Percentiles rank a stretch among this genome's conserved stretches.
phyloP scores from a whole-genome alignment of 129 eudicot genomes.

The Cynara cardunculus region DNA sequence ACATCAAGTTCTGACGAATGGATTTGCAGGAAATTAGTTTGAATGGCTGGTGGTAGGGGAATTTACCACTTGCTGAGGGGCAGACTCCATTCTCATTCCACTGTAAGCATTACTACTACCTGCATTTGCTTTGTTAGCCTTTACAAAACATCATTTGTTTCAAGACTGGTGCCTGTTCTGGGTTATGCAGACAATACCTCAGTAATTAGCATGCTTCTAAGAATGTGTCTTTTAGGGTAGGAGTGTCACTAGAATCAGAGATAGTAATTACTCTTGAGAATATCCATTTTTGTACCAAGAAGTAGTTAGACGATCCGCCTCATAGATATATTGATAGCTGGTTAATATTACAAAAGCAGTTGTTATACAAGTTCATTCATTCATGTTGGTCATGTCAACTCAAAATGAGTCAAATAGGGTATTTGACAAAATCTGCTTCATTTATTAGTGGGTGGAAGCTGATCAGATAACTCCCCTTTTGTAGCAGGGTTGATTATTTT shows the following conservation, averaged over 20 bases:
- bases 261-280: not conserved
- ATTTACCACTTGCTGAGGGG: constrained; percentile 67
- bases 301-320: not conserved
- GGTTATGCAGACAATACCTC: not conserved
- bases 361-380: not conserved
- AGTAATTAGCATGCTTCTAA: constrained; percentile 5
- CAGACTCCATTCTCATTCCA: constrained; percentile 49
- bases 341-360: not conserved
- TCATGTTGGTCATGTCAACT: not conserved
- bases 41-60: constrained; percentile 71
- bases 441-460: not conserved
- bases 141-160: not conserved
- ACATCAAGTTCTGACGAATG: constrained; percentile 5
- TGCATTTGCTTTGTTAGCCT: not conserved
- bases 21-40: constrained; percentile 35
- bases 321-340: not conserved
- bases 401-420: not conserved
- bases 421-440: not conserved
- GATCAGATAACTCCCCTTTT: not conserved
- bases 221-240: not conserved
- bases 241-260: not conserved
- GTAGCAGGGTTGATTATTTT: not conserved
- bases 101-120: constrained; percentile 44
- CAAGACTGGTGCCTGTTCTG: not conserved
- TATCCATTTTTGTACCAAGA: not conserved